These are phyloP conservation scores for Actinomortierella wolfii DNA, from an alignment of 371 early-diverging fungal genomes.

Conservation along the genomic window DNA sequence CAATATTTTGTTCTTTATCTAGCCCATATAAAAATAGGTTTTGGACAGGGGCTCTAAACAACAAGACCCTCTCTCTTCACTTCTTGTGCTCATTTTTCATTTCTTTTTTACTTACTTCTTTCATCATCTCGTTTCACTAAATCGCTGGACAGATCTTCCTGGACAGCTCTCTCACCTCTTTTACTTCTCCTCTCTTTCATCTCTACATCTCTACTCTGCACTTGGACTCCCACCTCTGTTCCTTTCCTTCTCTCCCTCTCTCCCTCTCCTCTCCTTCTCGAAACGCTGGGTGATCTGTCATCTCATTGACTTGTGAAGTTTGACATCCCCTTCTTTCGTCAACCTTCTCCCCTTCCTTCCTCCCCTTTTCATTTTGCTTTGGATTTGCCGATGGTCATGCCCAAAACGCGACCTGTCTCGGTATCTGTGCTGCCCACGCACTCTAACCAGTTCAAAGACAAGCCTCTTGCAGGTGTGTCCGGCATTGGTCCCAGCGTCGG, in stretches of 20 bases:
- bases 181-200: background rate
- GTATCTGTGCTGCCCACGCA: constrained; percentile 31
- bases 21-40: too few relatives aligned
- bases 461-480: constrained; percentile 14
- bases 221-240: constrained; percentile 1
- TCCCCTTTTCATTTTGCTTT: too few relatives aligned
- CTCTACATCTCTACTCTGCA: background rate
- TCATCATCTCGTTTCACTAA: constrained; percentile 1
- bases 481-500: constrained; percentile 1
- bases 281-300: too few relatives aligned
- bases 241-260: background rate
- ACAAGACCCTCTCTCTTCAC: background rate
- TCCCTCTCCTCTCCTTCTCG: too few relatives aligned
- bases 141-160: too few relatives aligned
- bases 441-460: constrained; percentile 36
- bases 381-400: constrained; percentile 8
- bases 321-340: too few relatives aligned
- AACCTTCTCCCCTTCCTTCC: too few relatives aligned
- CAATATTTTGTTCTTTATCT: too few relatives aligned
- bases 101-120: background rate
- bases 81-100: background rate
- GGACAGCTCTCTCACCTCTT: background rate
- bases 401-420: constrained; percentile 30
- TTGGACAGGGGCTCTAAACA: too few relatives aligned
- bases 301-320: too few relatives aligned